A percentile compares a stretch with the other conserved stretches of the same genome.
These are phyloP conservation scores for Candida sakaeoensis DNA, from an alignment of 805 yeast species.

Conservation along the genomic window DNA sequence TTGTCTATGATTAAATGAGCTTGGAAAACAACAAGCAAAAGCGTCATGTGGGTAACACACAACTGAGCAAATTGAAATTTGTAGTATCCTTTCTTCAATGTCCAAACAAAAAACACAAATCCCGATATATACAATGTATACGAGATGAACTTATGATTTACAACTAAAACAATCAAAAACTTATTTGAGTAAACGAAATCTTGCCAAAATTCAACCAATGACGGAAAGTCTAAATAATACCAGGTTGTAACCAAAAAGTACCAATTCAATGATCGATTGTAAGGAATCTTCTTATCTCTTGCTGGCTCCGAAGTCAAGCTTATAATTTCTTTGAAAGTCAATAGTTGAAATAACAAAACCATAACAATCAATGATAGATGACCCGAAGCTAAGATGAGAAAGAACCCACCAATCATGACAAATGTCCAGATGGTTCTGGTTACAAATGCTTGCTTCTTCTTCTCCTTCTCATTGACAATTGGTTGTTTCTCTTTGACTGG, in stretches of 20 bases:
- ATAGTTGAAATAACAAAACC: conserved; percentile 69
- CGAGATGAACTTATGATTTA: conserved; percentile 79
- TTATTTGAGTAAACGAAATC: conserved; percentile 50
- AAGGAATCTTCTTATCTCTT: conserved; percentile 75
- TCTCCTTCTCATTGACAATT: conserved; percentile 44
- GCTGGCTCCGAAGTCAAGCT: conserved; percentile 81
- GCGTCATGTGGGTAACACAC: conserved; percentile 90
- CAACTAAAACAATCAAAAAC: conserved; percentile 54
- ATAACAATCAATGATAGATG: conserved; percentile 75
- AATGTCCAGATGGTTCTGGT: conserved; percentile 91
- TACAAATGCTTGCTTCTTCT: conserved; percentile 77
- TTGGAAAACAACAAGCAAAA: conserved; percentile 86
- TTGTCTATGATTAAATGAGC: conserved; percentile 90
- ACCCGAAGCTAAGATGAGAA: conserved; percentile 72
- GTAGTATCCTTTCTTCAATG: conserved; percentile 83
- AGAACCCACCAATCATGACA: conserved; percentile 79
- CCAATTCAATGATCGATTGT: conserved; percentile 86
- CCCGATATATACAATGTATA: conserved; percentile 85
- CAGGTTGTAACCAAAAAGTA: conserved; percentile 84
- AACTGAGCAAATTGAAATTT: conserved; percentile 92
- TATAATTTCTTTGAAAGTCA: conserved; percentile 89
- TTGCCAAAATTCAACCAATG: conserved; percentile 65
- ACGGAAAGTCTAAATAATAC: conserved; percentile 85
- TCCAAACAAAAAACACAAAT: conserved; percentile 83
- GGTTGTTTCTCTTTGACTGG: background rate